Evolutionary conservation across 805 yeast species (phyloP).

Genomic region (Wickerhamiella siamensis): DNA sequence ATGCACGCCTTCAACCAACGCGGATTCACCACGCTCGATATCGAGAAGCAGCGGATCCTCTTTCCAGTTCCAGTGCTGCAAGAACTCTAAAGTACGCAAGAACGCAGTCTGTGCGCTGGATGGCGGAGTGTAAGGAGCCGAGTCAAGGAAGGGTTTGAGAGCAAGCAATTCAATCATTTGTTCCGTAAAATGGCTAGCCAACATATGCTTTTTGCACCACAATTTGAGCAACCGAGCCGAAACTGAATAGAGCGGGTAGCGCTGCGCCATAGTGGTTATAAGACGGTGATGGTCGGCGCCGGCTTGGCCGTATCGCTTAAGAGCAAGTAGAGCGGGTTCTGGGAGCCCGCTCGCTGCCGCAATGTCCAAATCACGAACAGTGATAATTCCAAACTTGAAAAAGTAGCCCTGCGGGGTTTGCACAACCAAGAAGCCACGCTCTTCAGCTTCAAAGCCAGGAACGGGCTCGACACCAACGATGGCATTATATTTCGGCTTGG

Average conservation of each 20-base stretch:
- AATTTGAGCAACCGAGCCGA: conserved; percentile 72
- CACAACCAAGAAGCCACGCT: conserved; percentile 27
- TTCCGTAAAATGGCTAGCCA: conserved; percentile 57
- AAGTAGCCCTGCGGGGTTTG: conserved; percentile 85
- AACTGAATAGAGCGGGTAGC: conserved; percentile 60
- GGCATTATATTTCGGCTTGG: conserved; percentile 40
- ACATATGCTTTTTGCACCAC: conserved; percentile 77
- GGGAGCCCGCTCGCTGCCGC: conserved; percentile 39
- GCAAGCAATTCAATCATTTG: conserved; percentile 74
- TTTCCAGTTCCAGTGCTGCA: conserved; percentile 89
- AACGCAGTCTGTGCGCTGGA: conserved; percentile 71
- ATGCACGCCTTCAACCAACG: conserved; percentile 22
- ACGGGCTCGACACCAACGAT: conserved; percentile 50
- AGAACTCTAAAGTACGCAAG: conserved; percentile 50
- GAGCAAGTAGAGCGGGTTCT: conserved; percentile 29
- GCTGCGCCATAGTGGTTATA: conserved; percentile 52
- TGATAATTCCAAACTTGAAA: conserved; percentile 57
- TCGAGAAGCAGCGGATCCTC: conserved; percentile 76
- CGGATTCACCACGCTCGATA: conserved; percentile 29
- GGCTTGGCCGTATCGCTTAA: conserved; percentile 29
- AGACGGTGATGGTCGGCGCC: conserved; percentile 71
- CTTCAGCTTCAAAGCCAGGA: conserved; percentile 5
- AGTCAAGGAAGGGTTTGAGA: conserved; percentile 70
- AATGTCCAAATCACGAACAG: conserved; percentile 61
- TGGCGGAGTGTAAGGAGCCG: conserved; percentile 74